Base-by-base conservation (phyloP, 805 yeast genomes). In the Candida nanaspora region DNA sequence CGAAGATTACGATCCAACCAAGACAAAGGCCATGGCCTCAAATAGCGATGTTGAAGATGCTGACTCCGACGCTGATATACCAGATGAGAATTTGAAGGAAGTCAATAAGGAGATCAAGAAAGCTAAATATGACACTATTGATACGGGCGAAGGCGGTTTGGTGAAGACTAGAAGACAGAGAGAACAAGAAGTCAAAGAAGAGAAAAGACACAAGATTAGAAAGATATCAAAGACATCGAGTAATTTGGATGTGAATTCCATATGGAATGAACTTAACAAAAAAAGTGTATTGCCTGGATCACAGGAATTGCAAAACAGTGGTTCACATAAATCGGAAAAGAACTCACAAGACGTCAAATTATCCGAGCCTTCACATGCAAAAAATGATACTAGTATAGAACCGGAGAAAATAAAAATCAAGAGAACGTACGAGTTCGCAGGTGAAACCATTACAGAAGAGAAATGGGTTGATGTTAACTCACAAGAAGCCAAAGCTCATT, bases 371-470 rank as follows among this genome's bases (percentile, higher is more conserved):
- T 29, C 14, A 11, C 11, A 6, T 6, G 13, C 30, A 13, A 16
- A 13, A 8, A 23, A 23, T 8, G 27, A 11, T 23, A 23, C 10
- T 11, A 11, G 22, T 18, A 16, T 31, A 6, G 54, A 51, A 15
- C 71, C 68, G 15, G 79, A 80, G 38, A 72, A 72, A 55, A 74
- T 91, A 41, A 76, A 78, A 50, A 88, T 91, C 42, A 80, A 76
- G 44, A 71, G 93, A 46, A 76, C 80, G 2, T 91, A 86, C 56
- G 83, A 85, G 42, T 91, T 87, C 70, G 98, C 98, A 0, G 97
- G 97, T 6, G 84, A 84, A 51, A 68, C 78, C 2, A 70, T 83
- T 2, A 76, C 82, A 0, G 96, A 89, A 53, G 80, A 81, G 44
- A 87, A 86, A 59, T 68, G 72, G 61, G 97, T 93, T 1, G 82